A percentile compares a stretch with the other conserved stretches of the same genome.
phyloP scores from a whole-genome alignment of 2,329 filamentous ascomycete genomes.

The Fusarium devonianum region DNA sequence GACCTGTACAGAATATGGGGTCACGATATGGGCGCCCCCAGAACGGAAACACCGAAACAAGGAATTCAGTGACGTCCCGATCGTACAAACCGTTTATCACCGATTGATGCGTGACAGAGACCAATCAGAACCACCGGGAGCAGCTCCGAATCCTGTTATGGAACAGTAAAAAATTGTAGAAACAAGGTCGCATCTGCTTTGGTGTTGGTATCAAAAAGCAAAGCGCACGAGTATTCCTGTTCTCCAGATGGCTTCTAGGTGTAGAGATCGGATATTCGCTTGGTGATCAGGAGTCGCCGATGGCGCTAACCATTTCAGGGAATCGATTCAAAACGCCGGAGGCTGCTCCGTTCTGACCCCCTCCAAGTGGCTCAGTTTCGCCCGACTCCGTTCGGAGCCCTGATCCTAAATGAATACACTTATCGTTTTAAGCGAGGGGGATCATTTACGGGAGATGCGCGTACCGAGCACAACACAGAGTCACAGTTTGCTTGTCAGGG shows the following conservation, averaged over 20 bases:
- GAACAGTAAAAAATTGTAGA: too few relatives aligned
- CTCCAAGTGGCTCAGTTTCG: conserved; percentile 13
- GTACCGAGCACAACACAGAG: background rate
- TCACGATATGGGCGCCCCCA: background rate
- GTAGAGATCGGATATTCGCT: conserved; percentile 39
- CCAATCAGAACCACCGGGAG: too few relatives aligned
- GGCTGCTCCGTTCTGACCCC: background rate
- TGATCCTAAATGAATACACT: background rate
- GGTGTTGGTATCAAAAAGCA: too few relatives aligned
- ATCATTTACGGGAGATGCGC: background rate
- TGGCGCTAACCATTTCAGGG: conserved; percentile 23
- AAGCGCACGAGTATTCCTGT: too few relatives aligned
- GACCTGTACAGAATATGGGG: too few relatives aligned
- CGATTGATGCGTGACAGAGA: too few relatives aligned
- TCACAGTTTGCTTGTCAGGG: background rate
- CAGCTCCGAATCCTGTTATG: too few relatives aligned
- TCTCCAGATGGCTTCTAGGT: conserved; percentile 9
- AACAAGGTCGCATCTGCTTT: too few relatives aligned
- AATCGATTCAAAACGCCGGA: conserved; percentile 25
- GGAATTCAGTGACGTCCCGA: background rate
- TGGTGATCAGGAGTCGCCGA: conserved; percentile 39
- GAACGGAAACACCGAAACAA: background rate
- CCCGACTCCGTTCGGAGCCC: conserved; percentile 15
- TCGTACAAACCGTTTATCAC: too few relatives aligned
- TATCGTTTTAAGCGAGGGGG: background rate